A percentile compares a stretch with the other conserved stretches of the same genome.
Evolutionary conservation across 1,284 basidiomycete species (phyloP).

Genomic region (Malassezia pachydermatis): DNA sequence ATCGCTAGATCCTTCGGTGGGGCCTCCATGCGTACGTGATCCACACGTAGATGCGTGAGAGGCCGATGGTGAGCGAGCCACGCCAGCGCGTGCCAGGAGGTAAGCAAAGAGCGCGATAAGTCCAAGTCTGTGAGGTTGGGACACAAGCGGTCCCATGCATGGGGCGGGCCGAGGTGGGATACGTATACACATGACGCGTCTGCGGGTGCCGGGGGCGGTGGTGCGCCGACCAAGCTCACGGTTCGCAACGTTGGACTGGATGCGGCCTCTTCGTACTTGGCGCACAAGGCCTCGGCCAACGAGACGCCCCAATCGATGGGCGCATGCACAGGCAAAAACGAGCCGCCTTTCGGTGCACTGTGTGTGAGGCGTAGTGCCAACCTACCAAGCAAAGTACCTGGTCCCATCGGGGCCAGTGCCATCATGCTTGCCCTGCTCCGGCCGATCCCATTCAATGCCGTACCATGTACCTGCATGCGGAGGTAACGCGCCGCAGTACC

Average conservation of each 20-base stretch:
- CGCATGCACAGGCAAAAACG: slow-evolving; percentile 29
- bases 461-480: slow-evolving; percentile 67
- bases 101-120: slow-evolving; percentile 66
- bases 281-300: slow-evolving; percentile 62
- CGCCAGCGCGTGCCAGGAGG: slow-evolving; percentile 63
- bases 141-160: neutral
- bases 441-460: slow-evolving; percentile 90
- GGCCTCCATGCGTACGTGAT: slow-evolving; percentile 53
- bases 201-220: slow-evolving; percentile 6
- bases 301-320: slow-evolving; percentile 48
- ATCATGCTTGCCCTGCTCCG: slow-evolving; percentile 70
- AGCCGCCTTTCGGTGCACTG: slow-evolving; percentile 23
- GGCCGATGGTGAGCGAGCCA: slow-evolving; percentile 60
- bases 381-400: slow-evolving; percentile 58
- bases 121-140: slow-evolving; percentile 65
- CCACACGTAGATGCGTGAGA: slow-evolving; percentile 63
- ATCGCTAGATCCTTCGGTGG: slow-evolving; percentile 6
- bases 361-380: neutral
- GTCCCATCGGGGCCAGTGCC: slow-evolving; percentile 63
- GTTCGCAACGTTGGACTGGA: neutral
- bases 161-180: neutral
- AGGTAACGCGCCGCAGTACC: slow-evolving; percentile 61
- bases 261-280: slow-evolving; percentile 26
- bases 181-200: slow-evolving; percentile 1
- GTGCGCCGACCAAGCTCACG: slow-evolving; percentile 5